These are phyloP conservation scores for Brachypodium distachyon DNA, from an alignment of 202 grass and related monocot species.

Conservation along the genomic window DNA sequence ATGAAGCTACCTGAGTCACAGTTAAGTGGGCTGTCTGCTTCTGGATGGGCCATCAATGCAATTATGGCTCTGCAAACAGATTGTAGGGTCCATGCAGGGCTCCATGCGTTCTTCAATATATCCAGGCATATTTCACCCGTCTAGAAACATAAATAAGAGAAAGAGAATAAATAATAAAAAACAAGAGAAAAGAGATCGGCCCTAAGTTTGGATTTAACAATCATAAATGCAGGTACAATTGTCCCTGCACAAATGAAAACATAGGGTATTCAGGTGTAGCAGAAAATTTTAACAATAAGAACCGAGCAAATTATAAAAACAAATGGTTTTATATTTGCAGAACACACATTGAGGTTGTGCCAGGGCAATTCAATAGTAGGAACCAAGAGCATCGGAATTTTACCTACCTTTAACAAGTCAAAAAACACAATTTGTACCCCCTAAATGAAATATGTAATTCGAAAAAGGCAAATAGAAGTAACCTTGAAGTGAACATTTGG, in stretches of 20 bases:
- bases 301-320: background rate
- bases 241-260: background rate
- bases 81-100: conserved; percentile 93
- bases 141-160: conserved; percentile 23
- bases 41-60: conserved; percentile 95
- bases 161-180: no score
- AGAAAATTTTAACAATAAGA: background rate
- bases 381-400: background rate
- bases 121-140: conserved; percentile 96
- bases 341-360: background rate
- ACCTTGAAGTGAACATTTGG: conserved; percentile 99
- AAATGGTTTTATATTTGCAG: background rate
- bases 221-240: background rate
- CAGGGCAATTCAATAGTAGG: background rate
- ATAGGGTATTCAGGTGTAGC: background rate
- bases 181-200: background rate
- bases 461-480: background rate
- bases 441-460: background rate
- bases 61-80: conserved; percentile 99
- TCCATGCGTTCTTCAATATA: conserved; percentile 99
- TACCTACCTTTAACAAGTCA: background rate
- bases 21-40: conserved; percentile 93
- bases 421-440: background rate
- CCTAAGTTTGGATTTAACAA: background rate
- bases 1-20: conserved; percentile 82